Base-by-base conservation (phyloP, 2,329 filamentous ascomycete species). In the Acephala macrosclerotiorum region DNA sequence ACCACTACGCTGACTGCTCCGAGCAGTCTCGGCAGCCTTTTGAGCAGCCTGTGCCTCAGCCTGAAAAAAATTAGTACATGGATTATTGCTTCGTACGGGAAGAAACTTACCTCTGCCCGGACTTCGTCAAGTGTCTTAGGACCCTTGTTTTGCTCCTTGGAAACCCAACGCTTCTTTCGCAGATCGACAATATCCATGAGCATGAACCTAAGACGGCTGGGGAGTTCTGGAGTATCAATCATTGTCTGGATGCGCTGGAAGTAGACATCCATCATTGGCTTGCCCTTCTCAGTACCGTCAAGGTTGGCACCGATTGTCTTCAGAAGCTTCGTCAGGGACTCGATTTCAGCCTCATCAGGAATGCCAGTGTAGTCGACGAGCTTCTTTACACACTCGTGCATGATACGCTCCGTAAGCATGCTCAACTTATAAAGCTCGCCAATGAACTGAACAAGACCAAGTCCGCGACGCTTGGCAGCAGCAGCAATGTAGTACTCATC, bases 301-400 rank as follows among this genome's bases (percentile, higher is more conserved):
- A 99, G 89, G 77, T 94, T 95, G 73, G 83, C 86, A 83, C 96
- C 96, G 70, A 99, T 96, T 45, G 96, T 97, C 72, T 91, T 89
- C 68, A 99, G 87, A 69, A 99, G 86, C 82, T 96, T 97, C 75
- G 91, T 94, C 80, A 99, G 89, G 72, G 93, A 97, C 85, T 99
- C 96, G 67, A 99, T 91, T 79, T 97, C 94, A 61, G 95, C 92
- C 81, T 99, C 96, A 74, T 99, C 96, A 53, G 96, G 96, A 67
- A 93, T 83, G 68, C 93, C 94, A 76, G 95, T 91, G 80, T 96
- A 98, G 81, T 99, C 95, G 72, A 99, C 92, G 70, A 99, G 87
- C 81, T 97, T 97, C 83, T 94, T 91, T 33, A 99, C 94, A 86
- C 96, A 99, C 81, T 97, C 93, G 83, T 99, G 95, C 96, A 99